Percentiles rank a stretch among this genome's conserved stretches.
These are phyloP conservation scores for Cryptosporidium baileyi DNA, from an alignment of 169 alveolate genomes.

Conservation along the genomic window DNA sequence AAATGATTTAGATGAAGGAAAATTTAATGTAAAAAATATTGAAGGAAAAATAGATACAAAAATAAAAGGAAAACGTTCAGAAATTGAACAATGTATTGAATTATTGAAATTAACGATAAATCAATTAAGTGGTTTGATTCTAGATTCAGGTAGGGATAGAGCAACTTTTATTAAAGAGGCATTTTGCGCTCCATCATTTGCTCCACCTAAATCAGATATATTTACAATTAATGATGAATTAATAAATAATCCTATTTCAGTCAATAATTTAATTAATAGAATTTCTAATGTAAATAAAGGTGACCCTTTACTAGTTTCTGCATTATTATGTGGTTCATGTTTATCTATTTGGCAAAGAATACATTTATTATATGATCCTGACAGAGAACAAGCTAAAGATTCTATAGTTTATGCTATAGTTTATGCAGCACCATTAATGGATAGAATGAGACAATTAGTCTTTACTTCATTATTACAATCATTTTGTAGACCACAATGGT, in stretches of 20 bases:
- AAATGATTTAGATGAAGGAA: slow-evolving; percentile 44
- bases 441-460: slow-evolving; percentile 65
- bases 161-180: slow-evolving; percentile 61
- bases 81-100: slow-evolving; percentile 46
- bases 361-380: slow-evolving; percentile 60
- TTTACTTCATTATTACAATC: slow-evolving; percentile 51
- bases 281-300: slow-evolving; percentile 53
- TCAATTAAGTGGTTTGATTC: slow-evolving; percentile 36
- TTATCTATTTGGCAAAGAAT: slow-evolving; percentile 68
- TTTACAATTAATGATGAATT: slow-evolving; percentile 16
- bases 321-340: slow-evolving; percentile 50
- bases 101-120: slow-evolving; percentile 41
- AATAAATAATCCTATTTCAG: not conserved
- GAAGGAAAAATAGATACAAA: not conserved
- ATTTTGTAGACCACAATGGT: slow-evolving; percentile 63
- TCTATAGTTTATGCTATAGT: slow-evolving; percentile 52
- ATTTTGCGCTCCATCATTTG: slow-evolving; percentile 65
- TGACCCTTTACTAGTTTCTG: slow-evolving; percentile 55
- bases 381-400: slow-evolving; percentile 56
- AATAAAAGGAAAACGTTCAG: not conserved
- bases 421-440: slow-evolving; percentile 66
- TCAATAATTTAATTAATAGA: not conserved
- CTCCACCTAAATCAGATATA: slow-evolving; percentile 64
- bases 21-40: not conserved
- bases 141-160: slow-evolving; percentile 68